These are phyloP conservation scores for Aspergillus sclerotiicarbonarius DNA, from an alignment of 495 filamentous ascomycete species.

Conservation along the genomic window DNA sequence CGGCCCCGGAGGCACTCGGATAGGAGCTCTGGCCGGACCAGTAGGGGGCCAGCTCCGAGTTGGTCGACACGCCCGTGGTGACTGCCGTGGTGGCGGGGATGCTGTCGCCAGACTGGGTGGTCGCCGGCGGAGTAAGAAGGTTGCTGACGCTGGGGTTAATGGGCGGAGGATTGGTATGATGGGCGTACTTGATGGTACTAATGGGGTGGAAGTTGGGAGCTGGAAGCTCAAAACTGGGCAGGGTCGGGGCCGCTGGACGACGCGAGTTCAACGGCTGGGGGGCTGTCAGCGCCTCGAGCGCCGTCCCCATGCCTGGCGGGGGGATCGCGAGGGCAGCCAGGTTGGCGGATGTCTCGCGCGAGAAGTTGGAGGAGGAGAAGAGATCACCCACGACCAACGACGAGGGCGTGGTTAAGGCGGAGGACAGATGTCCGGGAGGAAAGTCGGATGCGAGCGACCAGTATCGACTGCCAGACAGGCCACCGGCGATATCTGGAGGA, in stretches of 20 bases:
- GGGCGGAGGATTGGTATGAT: slow-evolving; percentile 41
- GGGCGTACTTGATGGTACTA: slow-evolving; percentile 43
- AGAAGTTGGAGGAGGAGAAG: slow-evolving; percentile 26
- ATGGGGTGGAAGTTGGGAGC: slow-evolving; percentile 40
- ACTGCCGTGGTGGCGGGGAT: slow-evolving; percentile 53
- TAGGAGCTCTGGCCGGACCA: slow-evolving; percentile 56
- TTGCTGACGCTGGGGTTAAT: slow-evolving; percentile 58
- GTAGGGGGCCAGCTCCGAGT: slow-evolving; percentile 42
- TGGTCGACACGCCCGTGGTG: slow-evolving; percentile 10
- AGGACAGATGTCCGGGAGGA: slow-evolving; percentile 16
- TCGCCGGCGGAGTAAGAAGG: slow-evolving; percentile 60
- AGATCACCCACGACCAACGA: slow-evolving; percentile 37
- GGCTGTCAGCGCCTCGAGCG: slow-evolving; percentile 39
- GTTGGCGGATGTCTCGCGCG: slow-evolving; percentile 30
- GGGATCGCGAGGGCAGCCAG: slow-evolving; percentile 48
- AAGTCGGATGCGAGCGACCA: slow-evolving; percentile 35
- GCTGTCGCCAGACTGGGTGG: slow-evolving; percentile 58
- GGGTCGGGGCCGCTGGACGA: slow-evolving; percentile 57
- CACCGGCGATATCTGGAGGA: slow-evolving; percentile 45
- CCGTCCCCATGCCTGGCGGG: slow-evolving; percentile 45
- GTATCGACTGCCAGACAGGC: slow-evolving; percentile 41
- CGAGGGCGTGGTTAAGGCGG: slow-evolving; percentile 29
- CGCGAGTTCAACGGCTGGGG: slow-evolving; percentile 54
- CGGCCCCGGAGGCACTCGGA: slow-evolving; percentile 45
- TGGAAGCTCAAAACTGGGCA: slow-evolving; percentile 64